Evolutionary conservation across 495 filamentous ascomycete genomes (phyloP).

Genomic region (Lichina pygmaea): DNA sequence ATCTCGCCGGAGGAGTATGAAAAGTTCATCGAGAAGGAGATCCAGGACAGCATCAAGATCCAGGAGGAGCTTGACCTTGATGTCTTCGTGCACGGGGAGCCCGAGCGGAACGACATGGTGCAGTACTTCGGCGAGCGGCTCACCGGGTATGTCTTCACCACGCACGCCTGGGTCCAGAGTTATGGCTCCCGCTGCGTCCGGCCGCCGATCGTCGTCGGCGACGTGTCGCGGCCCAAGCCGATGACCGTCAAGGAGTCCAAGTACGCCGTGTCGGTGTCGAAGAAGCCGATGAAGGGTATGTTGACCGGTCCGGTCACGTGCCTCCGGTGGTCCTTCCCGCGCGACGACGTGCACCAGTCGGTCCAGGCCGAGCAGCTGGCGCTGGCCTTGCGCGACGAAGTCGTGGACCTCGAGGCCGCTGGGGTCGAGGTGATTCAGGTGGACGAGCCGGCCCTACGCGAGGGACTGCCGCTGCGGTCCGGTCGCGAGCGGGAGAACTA

Average conservation of each 20-base stretch:
- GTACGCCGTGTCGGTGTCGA: constrained; percentile 84
- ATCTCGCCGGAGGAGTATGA: constrained; percentile 83
- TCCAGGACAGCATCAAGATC: constrained; percentile 71
- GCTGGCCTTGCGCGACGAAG: constrained; percentile 92
- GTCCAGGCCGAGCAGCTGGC: constrained; percentile 96
- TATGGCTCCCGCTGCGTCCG: constrained; percentile 97
- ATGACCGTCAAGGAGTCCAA: constrained; percentile 99
- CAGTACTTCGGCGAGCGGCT: constrained; percentile 98
- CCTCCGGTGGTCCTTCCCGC: constrained; percentile 96
- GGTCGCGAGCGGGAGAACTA: constrained; percentile 85
- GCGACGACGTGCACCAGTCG: constrained; percentile 96
- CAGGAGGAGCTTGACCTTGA: constrained; percentile 94
- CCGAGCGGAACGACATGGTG: constrained; percentile 99
- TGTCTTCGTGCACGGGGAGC: constrained; percentile 93
- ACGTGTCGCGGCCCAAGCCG: constrained; percentile 79
- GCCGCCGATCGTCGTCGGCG: constrained; percentile 92
- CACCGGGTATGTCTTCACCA: constrained; percentile 94
- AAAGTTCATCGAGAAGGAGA: constrained; percentile 96
- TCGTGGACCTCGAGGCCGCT: constrained; percentile 85
- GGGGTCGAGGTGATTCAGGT: constrained; percentile 96
- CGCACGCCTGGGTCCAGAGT: constrained; percentile 92
- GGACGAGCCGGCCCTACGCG: constrained; percentile 95
- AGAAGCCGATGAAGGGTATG: constrained; percentile 99
- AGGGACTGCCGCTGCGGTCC: constrained; percentile 86
- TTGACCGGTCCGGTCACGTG: constrained; percentile 97